Conservation (phyloP, 2,329 filamentous ascomycete species). For the Podosphaera aphanis region DNA sequence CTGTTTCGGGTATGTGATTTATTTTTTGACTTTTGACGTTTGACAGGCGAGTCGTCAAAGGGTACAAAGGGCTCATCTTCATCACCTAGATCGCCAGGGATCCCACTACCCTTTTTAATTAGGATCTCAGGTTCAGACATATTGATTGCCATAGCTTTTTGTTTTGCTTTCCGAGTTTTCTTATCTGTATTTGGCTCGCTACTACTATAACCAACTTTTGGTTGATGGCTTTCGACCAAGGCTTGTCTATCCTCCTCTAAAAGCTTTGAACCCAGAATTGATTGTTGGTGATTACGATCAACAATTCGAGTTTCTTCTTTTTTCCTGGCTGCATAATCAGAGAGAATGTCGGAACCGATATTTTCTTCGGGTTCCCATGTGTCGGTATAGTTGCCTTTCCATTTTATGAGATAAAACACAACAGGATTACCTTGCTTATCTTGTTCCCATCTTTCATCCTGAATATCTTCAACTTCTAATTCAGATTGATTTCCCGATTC, state of each 20-base stretch:
- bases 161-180: slow-evolving; percentile 1
- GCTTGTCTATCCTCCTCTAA: background rate
- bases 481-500: slow-evolving; percentile 3
- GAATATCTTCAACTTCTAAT: slow-evolving; percentile 9
- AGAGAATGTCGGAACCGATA: slow-evolving; percentile 4
- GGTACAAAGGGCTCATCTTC: slow-evolving; percentile 1
- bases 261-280: background rate
- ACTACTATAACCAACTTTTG: background rate
- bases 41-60: background rate
- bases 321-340: background rate
- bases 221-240: background rate
- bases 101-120: background rate
- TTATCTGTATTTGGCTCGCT: background rate
- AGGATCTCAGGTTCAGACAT: background rate
- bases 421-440: slow-evolving; percentile 4
- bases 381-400: slow-evolving; percentile 9
- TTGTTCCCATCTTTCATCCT: slow-evolving; percentile 4
- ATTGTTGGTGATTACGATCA: background rate
- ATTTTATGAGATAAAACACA: slow-evolving; percentile 11
- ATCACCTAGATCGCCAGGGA: slow-evolving; percentile 1
- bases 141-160: slow-evolving; percentile 1
- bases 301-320: background rate
- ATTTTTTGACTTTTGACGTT: background rate
- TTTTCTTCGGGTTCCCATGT: slow-evolving; percentile 12
- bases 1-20: too few relatives aligned